Percentiles rank a stretch among this genome's conserved stretches.
phyloP scores from a whole-genome alignment of 352 stramenopile genomes.

The Halophytophthora batemanensis region DNA sequence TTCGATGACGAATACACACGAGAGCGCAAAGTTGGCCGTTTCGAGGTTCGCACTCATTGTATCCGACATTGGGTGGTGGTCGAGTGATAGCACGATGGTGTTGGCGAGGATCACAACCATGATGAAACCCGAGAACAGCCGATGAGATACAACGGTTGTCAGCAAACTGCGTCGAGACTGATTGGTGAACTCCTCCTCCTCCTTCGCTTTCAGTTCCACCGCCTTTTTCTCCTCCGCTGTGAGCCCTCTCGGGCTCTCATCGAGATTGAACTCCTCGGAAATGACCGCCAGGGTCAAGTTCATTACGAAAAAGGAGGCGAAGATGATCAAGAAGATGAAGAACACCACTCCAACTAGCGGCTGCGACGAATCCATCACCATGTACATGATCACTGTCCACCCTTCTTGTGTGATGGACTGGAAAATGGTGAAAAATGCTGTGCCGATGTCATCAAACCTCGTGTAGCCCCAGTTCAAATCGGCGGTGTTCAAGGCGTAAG shows the following conservation, averaged over 20 bases:
- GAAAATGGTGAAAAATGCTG: constrained; percentile 92
- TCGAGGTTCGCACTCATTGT: constrained; percentile 55
- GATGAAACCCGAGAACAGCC: constrained; percentile 53
- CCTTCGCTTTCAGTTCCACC: constrained; percentile 23
- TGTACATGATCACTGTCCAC: constrained; percentile 93
- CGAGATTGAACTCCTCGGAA: constrained; percentile 86
- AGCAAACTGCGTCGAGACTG: constrained; percentile 33
- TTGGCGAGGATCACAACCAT: constrained; percentile 85
- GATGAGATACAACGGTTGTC: constrained; percentile 59
- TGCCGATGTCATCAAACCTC: constrained; percentile 91
- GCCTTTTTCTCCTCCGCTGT: constrained; percentile 32
- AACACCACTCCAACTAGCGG: constrained; percentile 72
- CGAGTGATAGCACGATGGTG: constrained; percentile 71
- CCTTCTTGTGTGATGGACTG: constrained; percentile 93
- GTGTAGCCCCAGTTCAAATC: constrained; percentile 89
- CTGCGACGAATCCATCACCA: constrained; percentile 62
- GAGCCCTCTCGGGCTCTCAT: constrained; percentile 33
- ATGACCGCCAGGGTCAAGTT: constrained; percentile 92
- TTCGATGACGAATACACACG: constrained; percentile 68
- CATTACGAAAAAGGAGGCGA: constrained; percentile 93
- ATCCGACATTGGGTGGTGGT: constrained; percentile 76
- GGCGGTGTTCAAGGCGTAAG: constrained; percentile 49
- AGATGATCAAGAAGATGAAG: constrained; percentile 90
- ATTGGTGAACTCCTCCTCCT: constrained; percentile 34
- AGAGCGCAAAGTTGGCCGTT: constrained; percentile 78